Evolutionary conservation across 2,329 filamentous ascomycete species (phyloP).

Genomic region (Pseudocercospora fuligena): DNA sequence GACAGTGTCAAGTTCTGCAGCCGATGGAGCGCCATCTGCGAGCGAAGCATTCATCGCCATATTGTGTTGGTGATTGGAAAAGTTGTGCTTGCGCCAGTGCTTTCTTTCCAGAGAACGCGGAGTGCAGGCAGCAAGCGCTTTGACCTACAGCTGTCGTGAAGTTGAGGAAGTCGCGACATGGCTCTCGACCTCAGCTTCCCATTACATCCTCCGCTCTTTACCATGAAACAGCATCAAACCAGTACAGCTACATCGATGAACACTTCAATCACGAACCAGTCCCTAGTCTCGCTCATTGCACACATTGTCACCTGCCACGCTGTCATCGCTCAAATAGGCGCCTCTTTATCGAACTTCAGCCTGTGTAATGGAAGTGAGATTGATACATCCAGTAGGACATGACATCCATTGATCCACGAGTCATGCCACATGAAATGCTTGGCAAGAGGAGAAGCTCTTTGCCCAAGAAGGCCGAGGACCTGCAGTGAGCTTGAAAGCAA

Average conservation of each 20-base stretch:
- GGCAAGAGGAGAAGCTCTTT: not conserved
- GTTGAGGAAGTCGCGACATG: not conserved
- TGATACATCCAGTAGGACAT: no score
- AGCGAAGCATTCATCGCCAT: not conserved
- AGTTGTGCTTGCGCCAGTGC: not conserved
- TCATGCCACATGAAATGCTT: conserved; percentile 3
- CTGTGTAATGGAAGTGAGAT: no score
- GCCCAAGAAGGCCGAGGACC: not conserved
- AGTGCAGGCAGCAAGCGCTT: not conserved
- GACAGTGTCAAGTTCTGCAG: not conserved
- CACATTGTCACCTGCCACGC: not conserved
- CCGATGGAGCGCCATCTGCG: not conserved
- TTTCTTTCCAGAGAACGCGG: no score
- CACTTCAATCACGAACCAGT: not conserved
- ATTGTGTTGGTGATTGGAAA: no score
- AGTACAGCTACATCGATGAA: not conserved
- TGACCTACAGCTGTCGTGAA: no score
- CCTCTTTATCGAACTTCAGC: no score
- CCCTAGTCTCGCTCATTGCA: not conserved
- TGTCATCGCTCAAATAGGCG: not conserved
- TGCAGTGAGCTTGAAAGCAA: conserved; percentile 15
- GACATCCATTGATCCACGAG: not conserved
- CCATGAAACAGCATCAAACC: no score
- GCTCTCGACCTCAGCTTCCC: not conserved
- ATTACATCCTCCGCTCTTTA: no score